Evolutionary conservation across 805 yeast species (phyloP).

Genomic region (Hanseniaspora vineae): DNA sequence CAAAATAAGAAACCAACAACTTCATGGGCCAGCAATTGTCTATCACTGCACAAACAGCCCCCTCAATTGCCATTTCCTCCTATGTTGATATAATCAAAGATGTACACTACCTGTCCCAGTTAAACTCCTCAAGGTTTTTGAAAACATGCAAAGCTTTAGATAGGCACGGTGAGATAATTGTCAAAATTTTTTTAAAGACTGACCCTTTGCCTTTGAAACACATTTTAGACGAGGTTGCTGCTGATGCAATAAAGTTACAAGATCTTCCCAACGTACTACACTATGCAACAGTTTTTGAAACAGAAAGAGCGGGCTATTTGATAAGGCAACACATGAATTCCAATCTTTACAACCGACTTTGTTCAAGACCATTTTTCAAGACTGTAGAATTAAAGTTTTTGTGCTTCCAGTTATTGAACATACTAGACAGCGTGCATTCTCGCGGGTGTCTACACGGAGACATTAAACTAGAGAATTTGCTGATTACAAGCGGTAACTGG

Average conservation of each 20-base stretch:
- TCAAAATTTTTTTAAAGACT: slow-evolving; percentile 77
- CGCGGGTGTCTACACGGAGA: slow-evolving; percentile 71
- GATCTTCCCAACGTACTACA: slow-evolving; percentile 55
- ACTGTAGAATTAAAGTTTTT: slow-evolving; percentile 75
- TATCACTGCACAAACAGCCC: slow-evolving; percentile 76
- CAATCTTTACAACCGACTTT: slow-evolving; percentile 75
- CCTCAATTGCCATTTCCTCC: slow-evolving; percentile 83
- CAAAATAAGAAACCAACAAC: background rate
- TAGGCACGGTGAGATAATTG: slow-evolving; percentile 55
- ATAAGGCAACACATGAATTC: slow-evolving; percentile 70
- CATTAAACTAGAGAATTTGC: slow-evolving; percentile 76
- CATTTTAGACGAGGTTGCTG: slow-evolving; percentile 1
- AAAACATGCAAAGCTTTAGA: slow-evolving; percentile 78
- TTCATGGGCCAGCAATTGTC: slow-evolving; percentile 86
- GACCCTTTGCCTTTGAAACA: slow-evolving; percentile 5
- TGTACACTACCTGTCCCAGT: slow-evolving; percentile 59
- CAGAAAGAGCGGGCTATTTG: slow-evolving; percentile 84
- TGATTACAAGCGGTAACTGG: slow-evolving; percentile 88
- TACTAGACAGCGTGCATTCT: slow-evolving; percentile 51
- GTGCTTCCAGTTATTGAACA: slow-evolving; percentile 62
- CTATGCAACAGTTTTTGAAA: slow-evolving; percentile 63
- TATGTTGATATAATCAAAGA: slow-evolving; percentile 70
- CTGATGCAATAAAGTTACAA: slow-evolving; percentile 25
- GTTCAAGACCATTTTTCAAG: slow-evolving; percentile 79
- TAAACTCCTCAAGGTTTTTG: slow-evolving; percentile 73